Evolutionary conservation across 169 alveolate species (phyloP), one percentile per base, ranked within the genome.

Genomic region (Neospora caninum): DNA sequence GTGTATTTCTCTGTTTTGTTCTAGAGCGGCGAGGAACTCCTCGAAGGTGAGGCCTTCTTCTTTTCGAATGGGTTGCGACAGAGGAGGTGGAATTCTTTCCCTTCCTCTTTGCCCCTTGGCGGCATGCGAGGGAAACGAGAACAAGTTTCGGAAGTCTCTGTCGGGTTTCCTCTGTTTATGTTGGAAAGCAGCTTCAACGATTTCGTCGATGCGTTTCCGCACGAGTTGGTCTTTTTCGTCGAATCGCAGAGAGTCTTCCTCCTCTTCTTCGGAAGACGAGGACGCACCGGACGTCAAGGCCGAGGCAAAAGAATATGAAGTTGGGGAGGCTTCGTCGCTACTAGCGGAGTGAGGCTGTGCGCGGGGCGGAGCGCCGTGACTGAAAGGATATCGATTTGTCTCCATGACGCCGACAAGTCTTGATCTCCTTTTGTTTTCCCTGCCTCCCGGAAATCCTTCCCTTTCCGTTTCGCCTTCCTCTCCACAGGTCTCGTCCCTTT

Each of bases 11-110:
- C 45, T n/a, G 86, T 78, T 78, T 10, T n/a, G 22, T 10, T 20
- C 86, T 2, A 78, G 86, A n/a, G 86, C 39, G 4, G 86, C 39
- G 45, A 78, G 86, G 45, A 78, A 78, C 42, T 78, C 86, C 45
- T 78, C 86, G 86, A 78, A 78, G 27, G 86, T 78, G 2, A 78
- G n/a, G 86, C 86, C 86, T n/a, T 78, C 86, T n/a, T 78, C 86
- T 13, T n/a, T 78, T 6, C 20, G 39, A 2, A 38, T 13, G 4
- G 86, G 86, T 22, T 22, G 73, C 73, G 31, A 7, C 31, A 64
- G 73, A 6, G 16, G 73, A 16, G 73, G 73, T 29, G 73, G 31
- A 64, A 7, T 64, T 27, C 73, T 64, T 27, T 64, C 73, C 49
- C 45, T 18, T 6, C 39, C 39, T 10, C 49, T 16, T 7, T 78